Evolutionary conservation across 1,139 yeast species (phyloP).

Genomic region (Tardiomyces digboiensis): DNA sequence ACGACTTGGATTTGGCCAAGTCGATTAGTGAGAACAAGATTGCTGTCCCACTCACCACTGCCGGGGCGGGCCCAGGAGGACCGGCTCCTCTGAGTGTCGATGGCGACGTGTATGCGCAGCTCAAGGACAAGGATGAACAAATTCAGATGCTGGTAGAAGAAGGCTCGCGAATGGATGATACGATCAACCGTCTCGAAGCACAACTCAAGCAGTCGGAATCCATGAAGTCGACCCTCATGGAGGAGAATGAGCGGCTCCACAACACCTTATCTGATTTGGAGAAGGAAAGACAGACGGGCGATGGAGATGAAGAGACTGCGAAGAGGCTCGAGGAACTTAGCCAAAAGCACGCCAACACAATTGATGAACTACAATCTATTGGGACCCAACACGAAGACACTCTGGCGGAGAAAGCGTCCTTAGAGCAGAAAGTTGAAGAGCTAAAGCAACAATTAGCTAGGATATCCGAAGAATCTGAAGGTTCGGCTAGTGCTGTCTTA

Average conservation of each 20-base stretch:
- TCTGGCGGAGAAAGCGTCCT: neutral
- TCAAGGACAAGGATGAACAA: constrained; percentile 21
- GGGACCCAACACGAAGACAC: neutral
- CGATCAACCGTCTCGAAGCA: constrained; percentile 19
- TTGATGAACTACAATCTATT: neutral
- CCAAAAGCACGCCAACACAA: neutral
- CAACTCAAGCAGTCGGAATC: constrained; percentile 22
- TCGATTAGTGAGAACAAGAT: neutral
- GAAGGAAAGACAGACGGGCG: neutral
- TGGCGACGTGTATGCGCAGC: constrained; percentile 8
- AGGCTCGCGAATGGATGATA: constrained; percentile 22
- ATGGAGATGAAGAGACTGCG: constrained; percentile 3
- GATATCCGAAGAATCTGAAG: neutral
- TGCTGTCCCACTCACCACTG: too few species aligned
- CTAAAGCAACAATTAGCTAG: neutral
- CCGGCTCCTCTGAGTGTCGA: constrained; percentile 5
- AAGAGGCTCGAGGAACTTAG: constrained; percentile 10
- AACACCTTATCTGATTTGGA: neutral
- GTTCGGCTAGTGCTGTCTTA: neutral
- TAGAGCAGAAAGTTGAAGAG: neutral
- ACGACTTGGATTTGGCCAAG: neutral
- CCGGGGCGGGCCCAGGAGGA: neutral
- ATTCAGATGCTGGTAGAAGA: constrained; percentile 20
- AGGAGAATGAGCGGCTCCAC: constrained; percentile 23
- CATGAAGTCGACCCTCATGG: constrained; percentile 21